Evolutionary conservation across 176 grass and related monocot genomes (phyloP), one percentile per base, ranked within the genome.

Genomic region (Ensete ventricosum): DNA sequence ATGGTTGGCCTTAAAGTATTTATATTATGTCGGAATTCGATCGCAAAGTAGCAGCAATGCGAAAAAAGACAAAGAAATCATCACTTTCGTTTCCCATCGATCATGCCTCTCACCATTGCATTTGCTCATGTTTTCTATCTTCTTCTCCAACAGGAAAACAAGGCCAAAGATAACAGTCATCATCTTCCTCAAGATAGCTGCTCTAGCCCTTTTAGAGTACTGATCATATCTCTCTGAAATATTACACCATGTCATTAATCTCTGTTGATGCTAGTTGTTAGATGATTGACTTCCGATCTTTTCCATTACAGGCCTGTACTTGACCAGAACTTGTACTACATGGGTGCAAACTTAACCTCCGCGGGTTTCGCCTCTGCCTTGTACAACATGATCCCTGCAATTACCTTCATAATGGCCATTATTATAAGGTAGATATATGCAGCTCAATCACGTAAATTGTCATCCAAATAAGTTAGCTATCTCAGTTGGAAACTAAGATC

Each of bases 261-360:
- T 48, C 29, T 6, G 20, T 21, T 21, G 14, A 60, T 20, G 14
- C 57, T 20, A 58, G 17, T 12, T 14, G 55, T 17, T 19, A 2
- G 55, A 48, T 59, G 24, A 74, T 17, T 12, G 1, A 50, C n/a
- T 76, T 19, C 2, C n/a, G 6, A 50, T 49, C 14, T 76, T 9
- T 10, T 52, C 5, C 11, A 76, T 23, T 25, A 13, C 48, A 77
- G 75, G 43, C 75, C 75, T 26, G 75, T 77, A 11, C 59, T 77
- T 16, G 75, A 77, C 24, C 75, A 77, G 25, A 77, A 77, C 20
- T 53, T 77, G 21, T 77, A 77, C 22, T 77, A 77, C 60, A 77
- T 77, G 75, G 75, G 75, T 1, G 60, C 75, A 9, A 77, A 77
- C 9, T 16, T 52, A 12, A 77, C 75, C 11, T 64, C 58, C 16